Percentiles rank a stretch among this genome's conserved stretches.
These are phyloP conservation scores for Yamagishiella unicocca DNA, from an alignment of 139 green algal species.

Conservation along the genomic window DNA sequence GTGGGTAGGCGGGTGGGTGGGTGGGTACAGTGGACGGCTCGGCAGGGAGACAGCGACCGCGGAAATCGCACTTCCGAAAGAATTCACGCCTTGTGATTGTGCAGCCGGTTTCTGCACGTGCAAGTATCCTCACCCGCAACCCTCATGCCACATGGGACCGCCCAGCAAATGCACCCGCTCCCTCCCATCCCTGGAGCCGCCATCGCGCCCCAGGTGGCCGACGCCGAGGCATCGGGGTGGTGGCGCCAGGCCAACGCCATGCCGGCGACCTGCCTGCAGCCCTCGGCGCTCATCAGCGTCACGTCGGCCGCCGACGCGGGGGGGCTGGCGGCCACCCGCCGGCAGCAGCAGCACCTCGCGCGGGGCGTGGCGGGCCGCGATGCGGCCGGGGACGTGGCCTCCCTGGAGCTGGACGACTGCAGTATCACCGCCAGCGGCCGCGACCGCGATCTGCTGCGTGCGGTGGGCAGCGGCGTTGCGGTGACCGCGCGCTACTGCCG, in stretches of 20 bases:
- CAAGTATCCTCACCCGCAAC: no score
- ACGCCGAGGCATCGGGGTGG: constrained; percentile 16
- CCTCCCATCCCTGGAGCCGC: no score
- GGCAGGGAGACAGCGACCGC: no score
- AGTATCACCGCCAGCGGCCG: neutral
- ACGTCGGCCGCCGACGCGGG: neutral
- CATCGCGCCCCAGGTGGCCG: neutral
- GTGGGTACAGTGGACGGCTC: no score
- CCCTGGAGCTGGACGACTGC: constrained; percentile 41
- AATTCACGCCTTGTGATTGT: no score
- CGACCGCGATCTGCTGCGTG: constrained; percentile 13
- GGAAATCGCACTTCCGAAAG: no score
- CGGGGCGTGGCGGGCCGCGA: neutral
- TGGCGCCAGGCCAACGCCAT: constrained; percentile 16
- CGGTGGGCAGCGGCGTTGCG: neutral
- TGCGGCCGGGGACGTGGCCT: neutral
- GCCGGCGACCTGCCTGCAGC: constrained; percentile 9
- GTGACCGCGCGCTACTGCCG: constrained; percentile 18
- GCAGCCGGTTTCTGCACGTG: no score
- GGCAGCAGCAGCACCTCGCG: neutral
- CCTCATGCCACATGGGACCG: no score
- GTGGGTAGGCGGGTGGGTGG: no score
- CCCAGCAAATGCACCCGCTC: no score
- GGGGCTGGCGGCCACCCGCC: neutral
- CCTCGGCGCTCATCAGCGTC: constrained; percentile 22